Conservation (phyloP, 257 asterid species). For the Nicotiana tabacum region DNA sequence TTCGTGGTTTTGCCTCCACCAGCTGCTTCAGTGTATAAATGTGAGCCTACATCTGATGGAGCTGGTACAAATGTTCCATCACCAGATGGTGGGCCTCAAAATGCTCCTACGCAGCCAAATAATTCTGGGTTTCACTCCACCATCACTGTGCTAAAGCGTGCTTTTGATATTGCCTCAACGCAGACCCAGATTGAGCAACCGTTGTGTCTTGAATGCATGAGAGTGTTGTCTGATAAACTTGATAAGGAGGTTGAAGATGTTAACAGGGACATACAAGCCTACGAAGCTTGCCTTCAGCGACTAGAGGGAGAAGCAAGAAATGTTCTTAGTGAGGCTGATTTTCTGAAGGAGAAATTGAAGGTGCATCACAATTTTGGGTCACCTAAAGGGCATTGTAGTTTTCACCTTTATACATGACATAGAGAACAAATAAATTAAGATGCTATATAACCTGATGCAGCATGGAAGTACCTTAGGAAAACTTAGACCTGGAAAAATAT, state of each 20-base stretch:
- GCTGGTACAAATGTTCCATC: conserved; percentile 50
- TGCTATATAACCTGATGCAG: background rate
- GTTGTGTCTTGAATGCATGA: conserved; percentile 95
- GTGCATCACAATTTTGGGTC: conserved; percentile 32
- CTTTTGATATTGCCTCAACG: conserved; percentile 84
- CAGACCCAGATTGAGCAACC: conserved; percentile 98
- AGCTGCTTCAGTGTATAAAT: conserved; percentile 89
- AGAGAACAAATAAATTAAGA: background rate
- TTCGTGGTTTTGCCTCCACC: conserved; percentile 98
- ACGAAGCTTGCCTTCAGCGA: conserved; percentile 85
- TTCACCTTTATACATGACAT: background rate
- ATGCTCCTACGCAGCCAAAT: conserved; percentile 50
- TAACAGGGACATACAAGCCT: conserved; percentile 70
- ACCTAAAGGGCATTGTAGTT: background rate
- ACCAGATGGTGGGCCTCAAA: conserved; percentile 46
- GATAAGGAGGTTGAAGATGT: conserved; percentile 98
- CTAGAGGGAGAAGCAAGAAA: conserved; percentile 85
- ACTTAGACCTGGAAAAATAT: background rate
- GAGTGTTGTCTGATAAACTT: conserved; percentile 85
- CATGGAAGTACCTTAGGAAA: background rate
- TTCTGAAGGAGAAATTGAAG: conserved; percentile 89
- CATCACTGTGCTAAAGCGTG: conserved; percentile 79
- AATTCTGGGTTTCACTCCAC: conserved; percentile 88
- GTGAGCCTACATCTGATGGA: conserved; percentile 69
- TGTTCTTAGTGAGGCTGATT: conserved; percentile 80